Evolutionary conservation across 2,329 filamentous ascomycete genomes (phyloP).

Genomic region (Chaetomiaceae sp.): DNA sequence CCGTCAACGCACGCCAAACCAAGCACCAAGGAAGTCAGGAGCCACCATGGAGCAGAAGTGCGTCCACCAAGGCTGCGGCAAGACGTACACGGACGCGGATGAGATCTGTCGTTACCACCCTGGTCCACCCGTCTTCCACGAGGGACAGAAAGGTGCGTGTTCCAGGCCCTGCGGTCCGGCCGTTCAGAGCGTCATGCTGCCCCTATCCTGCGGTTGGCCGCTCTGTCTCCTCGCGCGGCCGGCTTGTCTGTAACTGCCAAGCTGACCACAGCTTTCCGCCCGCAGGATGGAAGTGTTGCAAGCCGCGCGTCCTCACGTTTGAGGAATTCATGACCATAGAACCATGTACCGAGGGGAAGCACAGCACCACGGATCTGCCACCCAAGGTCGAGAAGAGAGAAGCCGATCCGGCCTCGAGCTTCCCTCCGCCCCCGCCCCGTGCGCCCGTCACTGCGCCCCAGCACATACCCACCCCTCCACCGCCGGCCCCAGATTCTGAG

Average conservation of each 20-base stretch:
- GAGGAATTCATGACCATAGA: slow-evolving; percentile 94
- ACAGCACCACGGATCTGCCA: slow-evolving; percentile 77
- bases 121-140: slow-evolving; percentile 90
- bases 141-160: slow-evolving; percentile 88
- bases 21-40: background rate
- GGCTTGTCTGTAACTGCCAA: slow-evolving; percentile 11
- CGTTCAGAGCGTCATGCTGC: slow-evolving; percentile 6
- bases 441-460: slow-evolving; percentile 41
- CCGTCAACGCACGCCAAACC: background rate
- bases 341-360: slow-evolving; percentile 88
- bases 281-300: slow-evolving; percentile 97
- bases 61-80: slow-evolving; percentile 93
- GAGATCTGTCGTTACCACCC: slow-evolving; percentile 91
- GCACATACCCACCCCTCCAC: slow-evolving; percentile 47
- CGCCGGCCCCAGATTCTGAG: slow-evolving; percentile 71
- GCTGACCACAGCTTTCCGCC: background rate
- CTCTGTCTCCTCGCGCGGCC: slow-evolving; percentile 4
- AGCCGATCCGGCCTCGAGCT: slow-evolving; percentile 46
- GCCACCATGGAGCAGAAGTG: slow-evolving; percentile 71
- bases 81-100: slow-evolving; percentile 73
- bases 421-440: slow-evolving; percentile 36
- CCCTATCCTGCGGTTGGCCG: background rate
- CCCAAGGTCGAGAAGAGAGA: slow-evolving; percentile 58
- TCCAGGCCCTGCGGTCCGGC: slow-evolving; percentile 19
- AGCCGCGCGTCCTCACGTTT: slow-evolving; percentile 91